Evolutionary conservation across 2,329 filamentous ascomycete genomes (phyloP).

Genomic region (Trichoderma gracile): DNA sequence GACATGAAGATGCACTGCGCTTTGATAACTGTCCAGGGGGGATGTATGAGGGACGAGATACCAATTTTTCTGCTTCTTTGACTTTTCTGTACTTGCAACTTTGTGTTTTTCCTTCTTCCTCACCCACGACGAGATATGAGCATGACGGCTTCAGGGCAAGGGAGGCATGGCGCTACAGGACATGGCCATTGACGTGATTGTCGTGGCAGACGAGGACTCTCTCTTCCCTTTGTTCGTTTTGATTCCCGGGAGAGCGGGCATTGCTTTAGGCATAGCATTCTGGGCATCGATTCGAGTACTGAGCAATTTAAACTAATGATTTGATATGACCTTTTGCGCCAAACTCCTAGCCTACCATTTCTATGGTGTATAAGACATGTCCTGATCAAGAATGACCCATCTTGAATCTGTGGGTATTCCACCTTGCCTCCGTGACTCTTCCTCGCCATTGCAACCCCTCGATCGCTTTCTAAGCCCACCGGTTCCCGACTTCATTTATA

Average conservation of each 20-base stretch:
- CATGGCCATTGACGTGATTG: slow-evolving; percentile 6
- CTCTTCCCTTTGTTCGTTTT: not conserved
- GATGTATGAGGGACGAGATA: not conserved
- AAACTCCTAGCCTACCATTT: slow-evolving; percentile 13
- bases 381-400: not conserved
- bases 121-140: slow-evolving; percentile 17
- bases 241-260: not conserved
- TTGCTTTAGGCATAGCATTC: slow-evolving; percentile 17
- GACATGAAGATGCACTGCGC: not conserved
- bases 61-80: not conserved
- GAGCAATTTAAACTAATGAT: slow-evolving; percentile 20
- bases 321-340: not conserved
- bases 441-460: not conserved
- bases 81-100: not conserved
- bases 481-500: not conserved
- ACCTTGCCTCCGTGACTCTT: not conserved
- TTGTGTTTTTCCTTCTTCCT: not conserved
- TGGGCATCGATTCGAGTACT: slow-evolving; percentile 18
- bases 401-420: not conserved
- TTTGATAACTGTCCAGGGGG: not conserved
- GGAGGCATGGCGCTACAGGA: slow-evolving; percentile 17
- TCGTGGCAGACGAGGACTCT: not conserved
- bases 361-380: not conserved
- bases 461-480: no score
- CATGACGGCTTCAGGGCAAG: slow-evolving; percentile 18